Percentiles rank a stretch among this genome's conserved stretches.
These are phyloP conservation scores for Cadophora luteo-olivacea DNA, from an alignment of 2,329 filamentous ascomycete genomes.

Conservation along the genomic window DNA sequence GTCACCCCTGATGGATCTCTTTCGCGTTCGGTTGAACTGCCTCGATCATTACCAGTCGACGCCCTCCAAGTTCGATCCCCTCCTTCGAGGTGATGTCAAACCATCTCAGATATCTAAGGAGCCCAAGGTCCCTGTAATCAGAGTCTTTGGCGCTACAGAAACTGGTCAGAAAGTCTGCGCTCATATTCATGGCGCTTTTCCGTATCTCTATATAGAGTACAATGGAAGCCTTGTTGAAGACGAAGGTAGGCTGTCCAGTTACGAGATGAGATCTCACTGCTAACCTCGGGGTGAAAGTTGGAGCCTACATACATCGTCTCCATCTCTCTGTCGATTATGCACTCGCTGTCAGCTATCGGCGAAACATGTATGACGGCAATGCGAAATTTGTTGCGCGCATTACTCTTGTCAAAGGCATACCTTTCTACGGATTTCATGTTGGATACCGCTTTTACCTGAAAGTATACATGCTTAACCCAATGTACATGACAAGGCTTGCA, in stretches of 20 bases:
- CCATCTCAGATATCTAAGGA: constrained; percentile 65
- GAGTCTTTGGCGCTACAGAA: constrained; percentile 91
- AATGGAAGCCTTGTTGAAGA: constrained; percentile 69
- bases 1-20: constrained; percentile 65
- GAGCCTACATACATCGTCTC: constrained; percentile 76
- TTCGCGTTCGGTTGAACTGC: constrained; percentile 92
- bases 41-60: constrained; percentile 91
- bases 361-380: constrained; percentile 73
- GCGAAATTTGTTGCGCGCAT: constrained; percentile 85
- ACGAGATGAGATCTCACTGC: not conserved
- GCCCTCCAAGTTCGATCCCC: constrained; percentile 81
- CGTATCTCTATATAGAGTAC: constrained; percentile 94
- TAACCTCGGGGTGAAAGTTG: constrained; percentile 57
- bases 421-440: constrained; percentile 95
- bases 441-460: constrained; percentile 93
- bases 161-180: constrained; percentile 96
- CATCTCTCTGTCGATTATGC: constrained; percentile 92
- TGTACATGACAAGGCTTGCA: constrained; percentile 83
- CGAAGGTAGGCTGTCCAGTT: constrained; percentile 62
- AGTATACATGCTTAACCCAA: constrained; percentile 89
- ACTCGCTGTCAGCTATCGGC: constrained; percentile 82
- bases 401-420: constrained; percentile 88
- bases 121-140: constrained; percentile 82
- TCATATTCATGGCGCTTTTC: constrained; percentile 94
- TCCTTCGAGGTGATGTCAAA: constrained; percentile 70